Percentiles rank a stretch among this genome's conserved stretches.
These are phyloP conservation scores for Teunomyces panamensis DNA, from an alignment of 805 yeast genomes.

Conservation along the genomic window DNA sequence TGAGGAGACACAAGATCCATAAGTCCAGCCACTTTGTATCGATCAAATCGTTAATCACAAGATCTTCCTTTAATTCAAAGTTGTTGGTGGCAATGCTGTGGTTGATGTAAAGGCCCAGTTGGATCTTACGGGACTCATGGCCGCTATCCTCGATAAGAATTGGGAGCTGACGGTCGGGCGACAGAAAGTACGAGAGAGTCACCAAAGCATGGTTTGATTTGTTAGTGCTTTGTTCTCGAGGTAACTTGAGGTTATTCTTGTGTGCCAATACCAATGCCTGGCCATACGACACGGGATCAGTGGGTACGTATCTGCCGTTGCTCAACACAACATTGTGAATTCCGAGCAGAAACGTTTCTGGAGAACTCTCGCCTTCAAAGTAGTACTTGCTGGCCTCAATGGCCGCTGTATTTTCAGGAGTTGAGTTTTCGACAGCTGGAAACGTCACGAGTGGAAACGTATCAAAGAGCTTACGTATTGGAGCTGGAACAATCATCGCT, in stretches of 20 bases:
- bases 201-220: conserved; percentile 26
- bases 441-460: conserved; percentile 49
- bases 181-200: conserved; percentile 47
- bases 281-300: conserved; percentile 58
- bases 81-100: conserved; percentile 7
- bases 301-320: conserved; percentile 39
- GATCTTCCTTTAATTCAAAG: conserved; percentile 4
- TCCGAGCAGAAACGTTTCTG: conserved; percentile 45
- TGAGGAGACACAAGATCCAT: conserved; percentile 38
- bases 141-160: conserved; percentile 45
- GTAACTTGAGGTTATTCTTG: conserved; percentile 34
- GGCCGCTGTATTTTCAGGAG: conserved; percentile 9
- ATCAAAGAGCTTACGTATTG: conserved; percentile 45
- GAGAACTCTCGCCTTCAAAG: conserved; percentile 7
- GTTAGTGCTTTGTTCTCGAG: conserved; percentile 15
- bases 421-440: conserved; percentile 29
- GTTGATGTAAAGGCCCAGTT: conserved; percentile 4
- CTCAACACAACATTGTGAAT: conserved; percentile 44
- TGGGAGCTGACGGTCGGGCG: conserved; percentile 52
- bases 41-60: conserved; percentile 27
- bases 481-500: conserved; percentile 34
- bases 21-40: conserved; percentile 51
- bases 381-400: conserved; percentile 10
- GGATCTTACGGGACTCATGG: background rate
- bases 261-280: conserved; percentile 45